These are phyloP conservation scores for Malassezia japonica DNA, from an alignment of 1,284 basidiomycete genomes.

Conservation along the genomic window DNA sequence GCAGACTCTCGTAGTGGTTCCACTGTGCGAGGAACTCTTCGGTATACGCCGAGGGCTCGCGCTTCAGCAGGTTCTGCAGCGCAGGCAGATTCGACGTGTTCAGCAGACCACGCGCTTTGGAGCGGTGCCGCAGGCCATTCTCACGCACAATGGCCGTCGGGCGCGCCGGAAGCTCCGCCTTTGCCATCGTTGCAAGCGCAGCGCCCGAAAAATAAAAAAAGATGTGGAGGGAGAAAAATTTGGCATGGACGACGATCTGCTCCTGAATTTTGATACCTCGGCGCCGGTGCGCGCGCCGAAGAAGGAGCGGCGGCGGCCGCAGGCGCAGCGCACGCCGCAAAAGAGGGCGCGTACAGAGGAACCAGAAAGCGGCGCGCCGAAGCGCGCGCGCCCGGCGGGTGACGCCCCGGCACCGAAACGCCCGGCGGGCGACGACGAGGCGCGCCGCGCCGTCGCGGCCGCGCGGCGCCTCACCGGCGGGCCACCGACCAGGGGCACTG, in stretches of 20 bases:
- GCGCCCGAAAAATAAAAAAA: background rate
- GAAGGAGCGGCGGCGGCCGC: background rate
- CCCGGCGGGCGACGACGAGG: background rate
- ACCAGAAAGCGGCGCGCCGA: background rate
- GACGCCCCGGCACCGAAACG: background rate
- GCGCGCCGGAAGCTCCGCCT: background rate
- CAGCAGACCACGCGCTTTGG: conserved; percentile 41
- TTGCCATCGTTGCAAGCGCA: background rate
- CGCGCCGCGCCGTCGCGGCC: background rate
- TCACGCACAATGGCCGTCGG: conserved; percentile 31
- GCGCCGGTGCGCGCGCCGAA: background rate
- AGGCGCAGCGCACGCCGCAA: background rate
- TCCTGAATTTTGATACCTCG: conserved; percentile 42
- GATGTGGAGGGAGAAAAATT: conserved; percentile 4
- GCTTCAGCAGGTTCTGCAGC: conserved; percentile 86
- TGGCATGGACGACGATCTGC: conserved; percentile 29
- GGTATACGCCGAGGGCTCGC: conserved; percentile 79
- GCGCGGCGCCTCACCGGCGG: background rate
- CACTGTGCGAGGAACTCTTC: conserved; percentile 98
- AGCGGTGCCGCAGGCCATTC: conserved; percentile 36
- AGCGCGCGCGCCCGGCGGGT: background rate
- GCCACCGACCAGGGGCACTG: background rate
- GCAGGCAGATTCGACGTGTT: conserved; percentile 55
- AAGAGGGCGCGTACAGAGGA: background rate
- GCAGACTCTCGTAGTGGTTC: conserved; percentile 83